Base-by-base conservation (phyloP, 2,329 filamentous ascomycete species). In the Paraphaeosphaeria sporulosa region DNA sequence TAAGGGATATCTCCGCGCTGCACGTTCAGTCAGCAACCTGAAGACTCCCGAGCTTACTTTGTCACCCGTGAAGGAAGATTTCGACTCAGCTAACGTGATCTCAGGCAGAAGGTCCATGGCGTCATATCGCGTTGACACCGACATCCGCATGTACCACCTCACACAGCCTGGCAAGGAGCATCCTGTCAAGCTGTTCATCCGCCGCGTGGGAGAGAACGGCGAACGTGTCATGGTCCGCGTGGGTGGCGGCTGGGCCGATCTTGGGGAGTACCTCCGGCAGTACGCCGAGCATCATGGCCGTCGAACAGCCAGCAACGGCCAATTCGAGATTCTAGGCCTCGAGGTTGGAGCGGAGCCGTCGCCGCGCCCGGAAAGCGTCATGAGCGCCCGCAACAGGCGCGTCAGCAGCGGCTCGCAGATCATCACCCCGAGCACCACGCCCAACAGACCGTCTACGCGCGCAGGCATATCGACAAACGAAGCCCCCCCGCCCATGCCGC, bases 211-310 rank as follows among this genome's bases (percentile, higher is more conserved):
- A 52, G 93, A 97, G 76, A 85, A 88, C 58, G 92, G 92, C 17
- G 93, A 98, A 77, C 89, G 95, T 54, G 93, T 98, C 62, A 98
- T 99, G 95, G 95, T 99, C 8, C 91, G 95, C 38, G 94, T 99
- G 13, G 95, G 95, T 13, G 95, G 95, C 60, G 95, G 95, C n/a
- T 99, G 95, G 95, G 93, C 94, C 15, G 95, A 99, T 77, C 83
- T 99, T 21, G 94, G 91, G 40, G 95, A 98, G 77, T 99, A 97
- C 73, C 84, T 99, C 44, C 90, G 93, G 68, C 93, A 97, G 76
- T 99, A 97, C 71, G 94, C 93, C 8, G 88, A 89, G 60, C 95
- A 99, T 74, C 95, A 99, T 75, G 91, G 92, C 46, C 89, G 92
- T n/a, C 88, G 86, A 47, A 83, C 85, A 32, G 82, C 85, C 21